phyloP scores from a whole-genome alignment of 2,329 filamentous ascomycete genomes.

The Penicillium janthinellum region DNA sequence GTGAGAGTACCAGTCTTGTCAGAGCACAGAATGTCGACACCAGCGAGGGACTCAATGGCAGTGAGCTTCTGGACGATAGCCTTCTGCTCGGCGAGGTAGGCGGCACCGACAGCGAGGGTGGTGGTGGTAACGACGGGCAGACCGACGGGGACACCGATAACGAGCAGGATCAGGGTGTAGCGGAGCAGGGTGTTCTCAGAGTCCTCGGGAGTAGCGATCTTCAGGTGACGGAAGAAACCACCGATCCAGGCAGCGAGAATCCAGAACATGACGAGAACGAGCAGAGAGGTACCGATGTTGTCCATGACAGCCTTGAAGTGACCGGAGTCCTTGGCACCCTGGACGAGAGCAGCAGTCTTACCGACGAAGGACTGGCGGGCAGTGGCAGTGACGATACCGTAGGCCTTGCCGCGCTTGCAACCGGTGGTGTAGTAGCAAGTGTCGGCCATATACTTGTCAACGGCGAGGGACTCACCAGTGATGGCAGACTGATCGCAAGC shows the following conservation, averaged over 20 bases:
- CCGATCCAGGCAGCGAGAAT: conserved; percentile 75
- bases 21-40: conserved; percentile 78
- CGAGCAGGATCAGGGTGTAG: conserved; percentile 70
- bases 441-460: conserved; percentile 66
- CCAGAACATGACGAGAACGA: conserved; percentile 77
- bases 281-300: conserved; percentile 72
- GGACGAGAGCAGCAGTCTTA: conserved; percentile 71
- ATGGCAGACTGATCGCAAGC: conserved; percentile 79
- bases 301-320: conserved; percentile 85
- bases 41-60: conserved; percentile 72
- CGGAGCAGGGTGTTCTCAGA: conserved; percentile 66
- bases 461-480: conserved; percentile 75
- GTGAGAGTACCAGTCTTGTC: conserved; percentile 77
- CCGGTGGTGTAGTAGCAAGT: conserved; percentile 77
- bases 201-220: conserved; percentile 54
- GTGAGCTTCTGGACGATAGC: conserved; percentile 79
- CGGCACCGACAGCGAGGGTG: conserved; percentile 74
- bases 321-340: conserved; percentile 74
- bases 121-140: conserved; percentile 78
- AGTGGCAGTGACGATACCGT: conserved; percentile 66
- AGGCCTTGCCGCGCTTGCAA: conserved; percentile 79
- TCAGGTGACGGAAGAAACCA: conserved; percentile 73
- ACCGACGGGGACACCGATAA: conserved; percentile 79
- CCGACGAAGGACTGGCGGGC: conserved; percentile 76
- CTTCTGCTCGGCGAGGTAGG: conserved; percentile 75